Conservation (phyloP, 495 filamentous ascomycete species). For the Penicillium canescens region DNA sequence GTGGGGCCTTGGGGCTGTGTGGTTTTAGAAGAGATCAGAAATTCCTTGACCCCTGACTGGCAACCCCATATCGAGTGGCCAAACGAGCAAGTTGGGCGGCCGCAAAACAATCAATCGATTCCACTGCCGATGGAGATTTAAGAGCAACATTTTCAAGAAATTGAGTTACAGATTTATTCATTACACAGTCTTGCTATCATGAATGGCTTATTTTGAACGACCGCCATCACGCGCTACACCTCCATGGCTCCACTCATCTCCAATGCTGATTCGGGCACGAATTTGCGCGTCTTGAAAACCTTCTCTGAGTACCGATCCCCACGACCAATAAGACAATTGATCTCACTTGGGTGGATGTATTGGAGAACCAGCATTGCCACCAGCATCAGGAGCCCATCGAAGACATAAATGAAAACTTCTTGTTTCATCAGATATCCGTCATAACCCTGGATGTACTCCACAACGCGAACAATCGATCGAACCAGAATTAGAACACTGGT, state of each 20-base stretch:
- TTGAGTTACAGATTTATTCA: not conserved
- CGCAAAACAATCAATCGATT: not conserved
- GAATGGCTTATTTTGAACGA: no score
- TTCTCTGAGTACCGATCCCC: constrained; percentile 17
- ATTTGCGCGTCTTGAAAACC: constrained; percentile 14
- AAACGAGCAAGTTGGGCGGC: not conserved
- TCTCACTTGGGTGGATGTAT: constrained; percentile 32
- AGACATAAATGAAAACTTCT: constrained; percentile 64
- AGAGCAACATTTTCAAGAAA: not conserved
- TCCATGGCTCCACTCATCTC: constrained; percentile 9
- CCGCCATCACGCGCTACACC: not conserved
- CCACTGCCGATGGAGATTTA: not conserved
- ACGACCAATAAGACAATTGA: constrained; percentile 24
- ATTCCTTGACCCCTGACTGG: constrained; percentile 16
- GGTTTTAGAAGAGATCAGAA: constrained; percentile 19
- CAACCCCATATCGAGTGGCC: constrained; percentile 22
- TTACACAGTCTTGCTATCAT: not conserved
- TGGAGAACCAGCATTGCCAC: constrained; percentile 50
- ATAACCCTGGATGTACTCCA: constrained; percentile 62
- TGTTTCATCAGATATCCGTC: constrained; percentile 50
- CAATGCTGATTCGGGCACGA: constrained; percentile 7
- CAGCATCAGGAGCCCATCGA: constrained; percentile 63
- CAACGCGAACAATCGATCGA: constrained; percentile 59
- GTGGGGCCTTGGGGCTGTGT: constrained; percentile 19
- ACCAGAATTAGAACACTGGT: constrained; percentile 58